Evolutionary conservation across 768 basidiomycete species (phyloP), one percentile per base, ranked within the genome.

Genomic region (Pilatotrama ljubarskyi): DNA sequence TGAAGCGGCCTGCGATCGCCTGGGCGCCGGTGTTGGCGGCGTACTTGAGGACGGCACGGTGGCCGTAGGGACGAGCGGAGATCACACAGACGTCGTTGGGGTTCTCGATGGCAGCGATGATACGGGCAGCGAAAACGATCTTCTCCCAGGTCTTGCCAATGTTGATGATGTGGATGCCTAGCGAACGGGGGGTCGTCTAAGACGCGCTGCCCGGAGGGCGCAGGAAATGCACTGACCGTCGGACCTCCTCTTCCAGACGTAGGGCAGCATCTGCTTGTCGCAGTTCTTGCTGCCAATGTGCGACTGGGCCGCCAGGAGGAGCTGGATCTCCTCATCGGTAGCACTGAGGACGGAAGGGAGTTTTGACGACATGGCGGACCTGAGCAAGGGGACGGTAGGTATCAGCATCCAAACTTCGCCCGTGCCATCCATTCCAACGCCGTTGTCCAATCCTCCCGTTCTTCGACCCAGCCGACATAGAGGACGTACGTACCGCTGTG

Each of bases 111-210:
- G 95, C 90, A 68, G 95, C 95, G 70, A 98, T 95, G 71, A 98
- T 85, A 74, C 97, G 93, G 64, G 97, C 97, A 60, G 97, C 97
- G 69, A 99, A 84, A 65, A 98, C 95, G 66, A 99, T 85, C 78
- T 99, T 99, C 79, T 98, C 96, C 95, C 95, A 98, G 66, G 96
- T 99, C 85, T 98, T 99, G 73, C 97, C 97, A 68, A 98, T 90
- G 87, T 98, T 97, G 70, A 98, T 77, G 73, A 99, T 80, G 80
- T 99, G 90, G 76, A 98, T 93, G 67, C 95, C 95, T 97, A 75
- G 22, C 54, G 15, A 32, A 52, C 48, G 61, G 51, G 36, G 40
- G 18, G 50, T 13, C 43, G n/a, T 58, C 49, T 55, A 51, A 63
- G 58, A 64, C 64, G 42, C 63, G 58, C 42, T 56, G 60, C 60